Evolutionary conservation across 208 protist genomes (phyloP), one percentile per base, ranked within the genome.

Genomic region (Zelonia costaricensis): DNA sequence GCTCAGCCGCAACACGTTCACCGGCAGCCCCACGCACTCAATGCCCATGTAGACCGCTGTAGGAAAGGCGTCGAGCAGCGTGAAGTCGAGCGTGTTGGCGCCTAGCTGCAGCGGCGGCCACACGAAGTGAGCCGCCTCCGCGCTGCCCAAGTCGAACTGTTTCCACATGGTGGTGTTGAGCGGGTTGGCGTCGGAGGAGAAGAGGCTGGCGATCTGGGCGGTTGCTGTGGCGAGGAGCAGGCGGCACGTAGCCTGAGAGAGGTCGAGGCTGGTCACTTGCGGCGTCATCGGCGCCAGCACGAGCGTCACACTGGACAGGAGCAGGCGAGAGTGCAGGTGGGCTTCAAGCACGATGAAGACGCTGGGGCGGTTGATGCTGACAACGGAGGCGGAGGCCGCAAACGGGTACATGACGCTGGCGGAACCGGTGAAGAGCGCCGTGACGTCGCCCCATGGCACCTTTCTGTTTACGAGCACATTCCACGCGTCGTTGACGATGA

Each of bases 51-150:
- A 74, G 30, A 63, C 44, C 18, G 58, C 62, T 23, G 62, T 51
- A 12, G 68, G 69, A 1, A 80, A 36, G 18, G 16, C 42, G 25
- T 46, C 39, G 33, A 69, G 49, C n/a, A 42, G 45, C n/a, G 49
- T 56, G 45, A 82, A 78, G 60, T 63, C 55, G 35, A 82, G 46
- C 12, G 36, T 62, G 60, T 82, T 82, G 22, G 55, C 60, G 22
- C 76, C 76, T 12, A 82, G 25, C 38, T 60, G 62, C 51, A 78
- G 49, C 23, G 66, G 43, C 4, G 67, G 59, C 70, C 70, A 82
- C 39, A 36, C 18, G 36, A 63, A 69, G 31, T 39, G 36, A 15
- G 49, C 47, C 12, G 28, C 57, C n/a, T n/a, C 25, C 15, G 33
- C 43, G 33, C 45, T 46, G 28, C 7, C 1, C 13, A 28, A 23